Conservation (phyloP, 2,329 filamentous ascomycete genomes). For the Exophiala aquamarina region DNA sequence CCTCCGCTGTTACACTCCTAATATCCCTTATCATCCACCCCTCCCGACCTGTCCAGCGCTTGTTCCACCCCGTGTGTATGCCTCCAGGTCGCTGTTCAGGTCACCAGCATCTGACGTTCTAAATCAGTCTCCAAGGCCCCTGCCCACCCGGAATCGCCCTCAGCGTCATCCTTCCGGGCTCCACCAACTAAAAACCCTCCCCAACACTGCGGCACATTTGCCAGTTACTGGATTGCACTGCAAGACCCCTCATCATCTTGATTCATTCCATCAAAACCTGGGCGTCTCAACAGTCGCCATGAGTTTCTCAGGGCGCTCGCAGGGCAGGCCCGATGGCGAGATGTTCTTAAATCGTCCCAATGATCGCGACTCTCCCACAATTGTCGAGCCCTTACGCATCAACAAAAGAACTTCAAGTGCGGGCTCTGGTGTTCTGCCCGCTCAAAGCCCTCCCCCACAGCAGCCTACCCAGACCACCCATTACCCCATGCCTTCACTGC, state of each 20-base stretch:
- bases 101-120: constrained; percentile 6
- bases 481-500: constrained; percentile 67
- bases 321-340: constrained; percentile 74
- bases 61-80: constrained; percentile 2
- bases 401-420: constrained; percentile 71
- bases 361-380: constrained; percentile 66
- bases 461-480: constrained; percentile 58
- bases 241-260: background rate
- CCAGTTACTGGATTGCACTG: background rate
- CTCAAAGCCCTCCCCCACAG: constrained; percentile 37
- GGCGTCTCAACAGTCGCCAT: constrained; percentile 31
- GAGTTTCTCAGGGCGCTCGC: constrained; percentile 47
- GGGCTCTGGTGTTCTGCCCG: constrained; percentile 41
- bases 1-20: background rate
- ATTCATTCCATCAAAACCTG: background rate
- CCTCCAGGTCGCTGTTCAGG: constrained; percentile 8
- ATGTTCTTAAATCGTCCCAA: constrained; percentile 67
- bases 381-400: constrained; percentile 77
- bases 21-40: constrained; percentile 3
- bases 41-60: constrained; percentile 7
- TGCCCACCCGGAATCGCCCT: constrained; percentile 5
- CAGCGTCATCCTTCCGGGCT: constrained; percentile 1
- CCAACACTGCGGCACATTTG: too few relatives aligned
- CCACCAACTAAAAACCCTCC: too few relatives aligned
- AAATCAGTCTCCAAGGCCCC: constrained; percentile 6